Conservation (phyloP, 805 yeast species). For the Blastobotrys americana region DNA sequence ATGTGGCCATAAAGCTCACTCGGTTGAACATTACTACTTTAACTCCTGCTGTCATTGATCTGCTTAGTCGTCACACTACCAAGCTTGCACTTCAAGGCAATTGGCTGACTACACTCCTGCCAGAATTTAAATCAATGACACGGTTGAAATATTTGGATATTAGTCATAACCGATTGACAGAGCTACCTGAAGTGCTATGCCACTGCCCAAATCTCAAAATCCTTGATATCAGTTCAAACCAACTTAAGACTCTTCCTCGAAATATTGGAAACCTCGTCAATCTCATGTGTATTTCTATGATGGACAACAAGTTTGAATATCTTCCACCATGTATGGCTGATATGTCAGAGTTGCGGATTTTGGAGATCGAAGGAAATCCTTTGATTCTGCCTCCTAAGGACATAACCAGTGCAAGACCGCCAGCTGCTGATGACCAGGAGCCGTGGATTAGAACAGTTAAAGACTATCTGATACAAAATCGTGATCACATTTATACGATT, state of each 20-base stretch:
- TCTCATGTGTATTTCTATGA: slow-evolving; percentile 54
- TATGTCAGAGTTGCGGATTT: slow-evolving; percentile 44
- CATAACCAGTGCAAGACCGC: slow-evolving; percentile 33
- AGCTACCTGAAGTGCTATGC: slow-evolving; percentile 41
- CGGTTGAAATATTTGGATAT: slow-evolving; percentile 56
- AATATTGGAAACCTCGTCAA: slow-evolving; percentile 34
- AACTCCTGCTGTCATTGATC: slow-evolving; percentile 34
- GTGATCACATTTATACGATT: slow-evolving; percentile 14
- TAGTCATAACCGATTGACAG: slow-evolving; percentile 49
- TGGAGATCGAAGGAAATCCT: slow-evolving; percentile 61
- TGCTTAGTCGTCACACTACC: slow-evolving; percentile 35
- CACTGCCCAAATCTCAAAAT: slow-evolving; percentile 46
- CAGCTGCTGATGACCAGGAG: slow-evolving; percentile 31
- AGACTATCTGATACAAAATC: slow-evolving; percentile 34
- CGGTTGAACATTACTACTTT: slow-evolving; percentile 35
- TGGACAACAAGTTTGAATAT: slow-evolving; percentile 48
- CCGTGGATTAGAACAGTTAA: slow-evolving; percentile 43
- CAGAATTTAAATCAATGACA: slow-evolving; percentile 35
- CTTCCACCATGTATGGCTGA: slow-evolving; percentile 49
- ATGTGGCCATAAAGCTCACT: slow-evolving; percentile 34
- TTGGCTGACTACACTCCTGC: slow-evolving; percentile 41
- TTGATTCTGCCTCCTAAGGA: slow-evolving; percentile 41
- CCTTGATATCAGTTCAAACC: slow-evolving; percentile 57
- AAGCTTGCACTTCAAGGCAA: slow-evolving; percentile 52
- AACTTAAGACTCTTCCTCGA: slow-evolving; percentile 42